A percentile compares a stretch with the other conserved stretches of the same genome.
phyloP scores from a whole-genome alignment of 257 asterid genomes.

The Oldenlandia corymbosa region DNA sequence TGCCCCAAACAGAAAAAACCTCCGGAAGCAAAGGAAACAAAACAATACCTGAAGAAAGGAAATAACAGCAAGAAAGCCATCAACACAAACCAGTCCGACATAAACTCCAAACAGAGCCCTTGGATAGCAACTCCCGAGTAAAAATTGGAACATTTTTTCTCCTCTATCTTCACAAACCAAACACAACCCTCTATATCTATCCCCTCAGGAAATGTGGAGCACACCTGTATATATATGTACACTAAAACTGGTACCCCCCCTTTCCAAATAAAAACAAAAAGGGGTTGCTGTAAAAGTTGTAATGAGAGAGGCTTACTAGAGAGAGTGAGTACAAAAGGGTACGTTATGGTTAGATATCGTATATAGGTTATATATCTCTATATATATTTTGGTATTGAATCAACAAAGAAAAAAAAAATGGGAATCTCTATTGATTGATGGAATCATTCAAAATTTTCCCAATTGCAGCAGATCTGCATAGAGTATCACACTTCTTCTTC shows the following conservation, averaged over 20 bases:
- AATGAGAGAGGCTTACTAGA: neutral
- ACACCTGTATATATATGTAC: conserved; percentile 6
- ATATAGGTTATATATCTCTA: neutral
- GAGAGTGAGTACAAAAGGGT: conserved; percentile 4
- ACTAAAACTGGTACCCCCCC: neutral
- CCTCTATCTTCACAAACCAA: conserved; percentile 6
- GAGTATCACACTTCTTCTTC: neutral
- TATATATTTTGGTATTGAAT: neutral
- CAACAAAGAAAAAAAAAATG: too few relatives aligned
- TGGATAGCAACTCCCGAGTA: conserved; percentile 58
- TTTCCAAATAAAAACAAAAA: conserved; percentile 1
- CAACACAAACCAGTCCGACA: conserved; percentile 57
- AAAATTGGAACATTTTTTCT: conserved; percentile 46
- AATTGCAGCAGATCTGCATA: conserved; percentile 11
- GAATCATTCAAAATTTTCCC: conserved; percentile 9
- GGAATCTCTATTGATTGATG: conserved; percentile 5
- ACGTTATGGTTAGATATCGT: neutral
- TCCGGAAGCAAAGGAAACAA: neutral
- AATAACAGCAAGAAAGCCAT: conserved; percentile 56
- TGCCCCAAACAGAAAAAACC: neutral
- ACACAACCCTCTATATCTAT: conserved; percentile 1
- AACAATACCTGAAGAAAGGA: conserved; percentile 60
- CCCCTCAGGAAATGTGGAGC: neutral
- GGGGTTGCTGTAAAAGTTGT: conserved; percentile 1
- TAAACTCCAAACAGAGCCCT: conserved; percentile 57